Conservation (phyloP, 208 protist genomes). For the Leishmania tarentolae region DNA sequence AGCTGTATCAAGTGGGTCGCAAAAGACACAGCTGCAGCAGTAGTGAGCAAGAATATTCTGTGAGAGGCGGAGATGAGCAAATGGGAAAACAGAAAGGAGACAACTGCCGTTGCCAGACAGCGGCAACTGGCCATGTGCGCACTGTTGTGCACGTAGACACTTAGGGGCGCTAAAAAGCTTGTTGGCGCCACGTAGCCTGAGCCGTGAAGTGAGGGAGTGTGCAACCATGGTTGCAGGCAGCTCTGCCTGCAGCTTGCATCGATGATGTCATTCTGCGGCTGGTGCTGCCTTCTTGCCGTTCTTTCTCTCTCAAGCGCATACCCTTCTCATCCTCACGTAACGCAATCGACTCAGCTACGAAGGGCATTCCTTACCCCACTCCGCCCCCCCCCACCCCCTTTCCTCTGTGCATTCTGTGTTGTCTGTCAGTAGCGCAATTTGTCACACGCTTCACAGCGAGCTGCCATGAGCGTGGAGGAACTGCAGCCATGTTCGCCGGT, state of each 20-base stretch:
- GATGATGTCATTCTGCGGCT: not conserved
- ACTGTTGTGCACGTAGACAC: not conserved
- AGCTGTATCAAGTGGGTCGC: not conserved
- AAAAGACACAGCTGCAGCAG: not conserved
- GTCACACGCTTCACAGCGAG: not conserved
- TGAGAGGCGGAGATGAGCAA: not conserved
- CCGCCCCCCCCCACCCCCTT: not conserved
- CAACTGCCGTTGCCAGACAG: not conserved
- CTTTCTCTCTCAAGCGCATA: not conserved
- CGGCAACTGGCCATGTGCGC: not conserved
- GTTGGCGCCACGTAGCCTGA: not conserved
- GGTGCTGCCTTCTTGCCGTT: not conserved
- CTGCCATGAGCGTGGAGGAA: slow-evolving; percentile 2
- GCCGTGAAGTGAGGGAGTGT: not conserved
- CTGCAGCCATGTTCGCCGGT: slow-evolving; percentile 16
- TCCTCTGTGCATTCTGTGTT: not conserved
- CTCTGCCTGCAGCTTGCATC: not conserved
- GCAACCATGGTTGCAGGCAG: not conserved
- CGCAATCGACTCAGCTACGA: not conserved
- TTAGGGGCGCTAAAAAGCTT: too few species aligned
- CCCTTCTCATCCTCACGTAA: not conserved
- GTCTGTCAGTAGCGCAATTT: not conserved
- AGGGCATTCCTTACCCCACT: not conserved
- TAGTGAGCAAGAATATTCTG: not conserved
- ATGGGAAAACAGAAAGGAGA: not conserved